phyloP scores from a whole-genome alignment of 148 eudicot species.

The Rhododendron vialii region DNA sequence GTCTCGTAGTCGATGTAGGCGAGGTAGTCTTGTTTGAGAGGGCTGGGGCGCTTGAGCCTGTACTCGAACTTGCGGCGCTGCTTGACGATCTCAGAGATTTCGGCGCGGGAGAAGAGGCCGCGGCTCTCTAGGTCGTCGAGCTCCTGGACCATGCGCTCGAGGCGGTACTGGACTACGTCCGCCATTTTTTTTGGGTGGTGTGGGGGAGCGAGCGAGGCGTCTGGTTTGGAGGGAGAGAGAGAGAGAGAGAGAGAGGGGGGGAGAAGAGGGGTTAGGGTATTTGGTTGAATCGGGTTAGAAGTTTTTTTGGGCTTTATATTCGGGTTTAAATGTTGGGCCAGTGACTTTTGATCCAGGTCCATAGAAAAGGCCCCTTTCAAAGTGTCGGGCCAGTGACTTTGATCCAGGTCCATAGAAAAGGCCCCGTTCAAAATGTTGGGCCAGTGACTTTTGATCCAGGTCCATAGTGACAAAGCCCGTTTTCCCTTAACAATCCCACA shows the following conservation, averaged over 20 bases:
- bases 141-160: constrained; percentile 80
- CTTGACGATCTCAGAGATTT: constrained; percentile 64
- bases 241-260: too few species aligned
- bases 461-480: neutral
- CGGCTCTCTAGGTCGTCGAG: constrained; percentile 77
- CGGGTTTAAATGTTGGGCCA: neutral
- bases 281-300: neutral
- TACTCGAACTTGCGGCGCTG: constrained; percentile 69
- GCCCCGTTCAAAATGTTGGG: neutral
- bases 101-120: constrained; percentile 53
- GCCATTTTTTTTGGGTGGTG: constrained; percentile 40
- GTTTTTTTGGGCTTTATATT: too few species aligned
- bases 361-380: neutral
- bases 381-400: neutral
- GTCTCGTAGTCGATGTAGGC: constrained; percentile 74
- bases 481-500: too few species aligned
- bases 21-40: constrained; percentile 57
- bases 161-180: constrained; percentile 70
- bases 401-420: neutral
- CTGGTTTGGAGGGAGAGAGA: neutral
- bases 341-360: too few species aligned
- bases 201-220: neutral
- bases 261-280: neutral
- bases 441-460: neutral
- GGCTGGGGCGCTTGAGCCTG: constrained; percentile 69